These are phyloP conservation scores for Oidium heveae DNA, from an alignment of 2,329 filamentous ascomycete species.

Conservation along the genomic window DNA sequence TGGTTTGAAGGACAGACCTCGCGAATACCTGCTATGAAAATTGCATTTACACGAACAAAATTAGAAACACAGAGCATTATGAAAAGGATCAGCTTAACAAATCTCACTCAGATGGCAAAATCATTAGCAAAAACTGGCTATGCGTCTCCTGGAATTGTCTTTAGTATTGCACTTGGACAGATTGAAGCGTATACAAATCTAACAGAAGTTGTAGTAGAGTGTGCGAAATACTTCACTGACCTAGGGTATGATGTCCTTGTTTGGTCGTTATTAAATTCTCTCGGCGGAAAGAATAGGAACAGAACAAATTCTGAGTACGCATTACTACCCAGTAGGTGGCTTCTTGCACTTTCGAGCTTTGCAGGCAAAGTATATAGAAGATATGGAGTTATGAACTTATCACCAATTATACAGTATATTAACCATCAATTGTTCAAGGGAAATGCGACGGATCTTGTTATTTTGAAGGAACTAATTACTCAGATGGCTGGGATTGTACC, in stretches of 20 bases:
- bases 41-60: constrained; percentile 51
- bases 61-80: constrained; percentile 65
- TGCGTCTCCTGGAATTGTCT: constrained; percentile 74
- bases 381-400: constrained; percentile 61
- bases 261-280: constrained; percentile 66
- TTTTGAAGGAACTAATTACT: constrained; percentile 69
- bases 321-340: constrained; percentile 67
- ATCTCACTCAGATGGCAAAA: constrained; percentile 64
- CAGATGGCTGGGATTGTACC: constrained; percentile 88
- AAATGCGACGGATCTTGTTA: constrained; percentile 74
- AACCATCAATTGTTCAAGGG: constrained; percentile 57
- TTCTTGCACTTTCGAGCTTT: constrained; percentile 74
- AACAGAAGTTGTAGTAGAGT: constrained; percentile 85
- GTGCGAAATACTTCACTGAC: constrained; percentile 77
- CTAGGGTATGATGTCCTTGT: constrained; percentile 81
- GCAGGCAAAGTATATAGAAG: constrained; percentile 73
- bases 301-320: constrained; percentile 36
- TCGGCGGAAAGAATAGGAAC: constrained; percentile 36
- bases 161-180: constrained; percentile 67
- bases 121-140: constrained; percentile 79
- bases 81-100: constrained; percentile 73
- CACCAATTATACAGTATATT: constrained; percentile 73
- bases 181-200: constrained; percentile 89
- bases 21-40: constrained; percentile 48
- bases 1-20: constrained; percentile 70